Conservation (phyloP, 148 eudicot species). For the Hydrangea macrophylla region DNA sequence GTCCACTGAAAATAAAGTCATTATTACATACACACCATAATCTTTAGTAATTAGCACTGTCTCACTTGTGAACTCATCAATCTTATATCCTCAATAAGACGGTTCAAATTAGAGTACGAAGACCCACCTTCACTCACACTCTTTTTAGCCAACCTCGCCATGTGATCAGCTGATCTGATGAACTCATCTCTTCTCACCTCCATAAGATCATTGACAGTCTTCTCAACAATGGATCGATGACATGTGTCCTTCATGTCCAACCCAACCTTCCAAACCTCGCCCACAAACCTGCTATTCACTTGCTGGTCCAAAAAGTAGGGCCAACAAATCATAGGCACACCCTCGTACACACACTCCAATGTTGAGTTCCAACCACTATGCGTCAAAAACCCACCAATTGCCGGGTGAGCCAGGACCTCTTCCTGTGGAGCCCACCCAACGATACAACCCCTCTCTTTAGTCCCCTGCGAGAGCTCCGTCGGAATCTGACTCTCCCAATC, state of each 20-base stretch:
- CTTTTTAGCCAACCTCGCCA: background rate
- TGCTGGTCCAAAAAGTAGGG: constrained; percentile 26
- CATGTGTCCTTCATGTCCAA: constrained; percentile 20
- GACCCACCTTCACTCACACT: background rate
- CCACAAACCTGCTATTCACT: constrained; percentile 23
- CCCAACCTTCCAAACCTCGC: constrained; percentile 31
- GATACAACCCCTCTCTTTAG: constrained; percentile 16
- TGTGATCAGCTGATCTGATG: background rate
- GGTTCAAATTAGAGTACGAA: constrained; percentile 3
- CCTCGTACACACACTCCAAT: constrained; percentile 27
- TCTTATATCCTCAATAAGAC: constrained; percentile 19
- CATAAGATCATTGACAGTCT: background rate
- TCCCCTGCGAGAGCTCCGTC: constrained; percentile 10
- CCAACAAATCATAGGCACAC: constrained; percentile 31
- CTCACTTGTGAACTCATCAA: background rate
- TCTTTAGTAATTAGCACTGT: too few relatives aligned
- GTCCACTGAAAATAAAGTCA: too few relatives aligned
- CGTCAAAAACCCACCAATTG: constrained; percentile 34
- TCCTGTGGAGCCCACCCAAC: constrained; percentile 35
- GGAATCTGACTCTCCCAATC: constrained; percentile 14
- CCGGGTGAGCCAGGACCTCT: constrained; percentile 32
- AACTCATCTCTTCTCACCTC: background rate
- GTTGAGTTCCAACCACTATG: constrained; percentile 42
- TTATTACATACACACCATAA: too few relatives aligned
- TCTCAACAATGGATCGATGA: constrained; percentile 17